A percentile compares a stretch with the other conserved stretches of the same genome.
Conservation (phyloP, 257 asterid species). For the Gentiana straminea region DNA sequence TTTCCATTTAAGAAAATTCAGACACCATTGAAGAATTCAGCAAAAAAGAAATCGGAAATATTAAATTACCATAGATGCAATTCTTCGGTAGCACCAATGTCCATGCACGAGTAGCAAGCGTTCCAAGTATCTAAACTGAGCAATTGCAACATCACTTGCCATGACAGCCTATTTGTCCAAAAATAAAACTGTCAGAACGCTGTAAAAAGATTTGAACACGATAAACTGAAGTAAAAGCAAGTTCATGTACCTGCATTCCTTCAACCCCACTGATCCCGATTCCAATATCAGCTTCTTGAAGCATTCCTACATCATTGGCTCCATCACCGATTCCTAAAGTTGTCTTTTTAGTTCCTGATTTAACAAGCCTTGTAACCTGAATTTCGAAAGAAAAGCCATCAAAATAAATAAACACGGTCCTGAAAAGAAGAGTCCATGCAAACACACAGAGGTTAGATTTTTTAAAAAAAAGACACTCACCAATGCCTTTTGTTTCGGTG, state of each 20-base stretch:
- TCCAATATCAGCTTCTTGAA: constrained; percentile 99
- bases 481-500: constrained; percentile 96
- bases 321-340: constrained; percentile 95
- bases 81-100: constrained; percentile 95
- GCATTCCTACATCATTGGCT: constrained; percentile 99
- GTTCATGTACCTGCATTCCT: constrained; percentile 78
- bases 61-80: constrained; percentile 73
- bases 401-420: not conserved
- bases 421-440: not conserved
- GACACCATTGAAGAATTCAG: not conserved
- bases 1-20: not conserved
- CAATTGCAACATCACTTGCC: constrained; percentile 90
- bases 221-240: not conserved
- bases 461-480: constrained; percentile 27
- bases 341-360: constrained; percentile 64
- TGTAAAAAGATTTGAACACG: constrained; percentile 1
- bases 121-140: constrained; percentile 76
- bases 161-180: constrained; percentile 56
- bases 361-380: constrained; percentile 88
- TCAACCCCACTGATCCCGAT: constrained; percentile 97
- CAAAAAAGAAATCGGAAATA: not conserved
- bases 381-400: constrained; percentile 1
- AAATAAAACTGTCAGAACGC: constrained; percentile 1
- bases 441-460: not conserved
- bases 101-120: constrained; percentile 91